Evolutionary conservation across 257 asterid genomes (phyloP), one percentile per base, ranked within the genome.

Genomic region (Eucommia ulmoides): DNA sequence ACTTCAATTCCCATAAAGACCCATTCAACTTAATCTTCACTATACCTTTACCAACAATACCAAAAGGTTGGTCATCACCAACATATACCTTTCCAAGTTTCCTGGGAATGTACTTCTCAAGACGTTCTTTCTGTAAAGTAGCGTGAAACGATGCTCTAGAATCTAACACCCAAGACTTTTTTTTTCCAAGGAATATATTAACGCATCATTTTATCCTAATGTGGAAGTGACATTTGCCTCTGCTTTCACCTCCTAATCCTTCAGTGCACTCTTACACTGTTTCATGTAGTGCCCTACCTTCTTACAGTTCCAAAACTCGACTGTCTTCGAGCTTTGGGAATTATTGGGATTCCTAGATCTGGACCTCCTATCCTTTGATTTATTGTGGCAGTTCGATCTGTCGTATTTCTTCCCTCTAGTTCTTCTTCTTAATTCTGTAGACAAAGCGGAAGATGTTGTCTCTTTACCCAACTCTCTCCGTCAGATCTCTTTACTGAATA

Each of bases 221-320:
- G 38, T 38, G 45, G 45, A 38, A 38, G 45, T 38, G n/a, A 38
- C n/a, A 38, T 38, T 38, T 38, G 45, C 6, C 45, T 38, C n/a
- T 38, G 45, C 7, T 18, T 38, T n/a, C n/a, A 14, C 45, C 45
- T 38, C 45, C n/a, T 38, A 38, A 18, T 14, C n/a, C 45, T 38
- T 38, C 2, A 18, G 16, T 38, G 45, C 45, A 38, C 16, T 38
- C 45, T 38, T 38, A 18, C 45, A 38, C 45, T 38, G 45, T 8
- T 38, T 38, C n/a, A 8, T 38, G 16, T 6, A 38, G 45, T 38
- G 45, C n/a, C n/a, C n/a, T 3, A 18, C n/a, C 45, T 38, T 38
- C 45, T 18, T 18, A 14, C 45, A 38, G 16, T 38, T 38, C 45
- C 45, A 38, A 38, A 15, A 38, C n/a, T 38, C 45, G 45, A 38